Conservation (phyloP, 805 yeast genomes). For the Candida dendrica region DNA sequence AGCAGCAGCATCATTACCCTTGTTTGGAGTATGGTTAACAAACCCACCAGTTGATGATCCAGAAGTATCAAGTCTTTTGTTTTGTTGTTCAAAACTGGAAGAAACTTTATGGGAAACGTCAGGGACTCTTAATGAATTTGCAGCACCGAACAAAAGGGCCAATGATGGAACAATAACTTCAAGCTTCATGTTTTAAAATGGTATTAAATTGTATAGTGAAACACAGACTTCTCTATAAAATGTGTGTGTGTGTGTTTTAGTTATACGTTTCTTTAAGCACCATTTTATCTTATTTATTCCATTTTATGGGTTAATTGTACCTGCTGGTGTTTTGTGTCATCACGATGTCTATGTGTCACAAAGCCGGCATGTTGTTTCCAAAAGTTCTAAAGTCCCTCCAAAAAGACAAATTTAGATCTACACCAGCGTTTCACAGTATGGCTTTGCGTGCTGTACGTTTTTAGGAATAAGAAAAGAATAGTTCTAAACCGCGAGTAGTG, state of each 20-base stretch:
- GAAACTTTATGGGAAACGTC: background rate
- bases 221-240: too few species aligned
- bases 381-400: background rate
- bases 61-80: background rate
- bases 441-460: too few species aligned
- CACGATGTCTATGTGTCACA: background rate
- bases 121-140: background rate
- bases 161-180: background rate
- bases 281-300: too few species aligned
- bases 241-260: too few species aligned
- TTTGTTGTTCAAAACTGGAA: background rate
- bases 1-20: background rate
- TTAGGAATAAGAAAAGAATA: too few species aligned
- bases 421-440: too few species aligned
- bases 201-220: background rate
- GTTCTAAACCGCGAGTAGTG: too few species aligned
- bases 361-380: background rate
- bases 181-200: background rate
- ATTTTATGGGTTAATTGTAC: too few species aligned
- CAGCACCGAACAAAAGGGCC: background rate
- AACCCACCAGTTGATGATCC: background rate
- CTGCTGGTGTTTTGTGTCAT: background rate
- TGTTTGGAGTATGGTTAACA: too few species aligned
- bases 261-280: too few species aligned
- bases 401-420: too few species aligned